These are phyloP conservation scores for Rhizophora apiculata DNA, from an alignment of 345 rosid genomes.

Conservation along the genomic window DNA sequence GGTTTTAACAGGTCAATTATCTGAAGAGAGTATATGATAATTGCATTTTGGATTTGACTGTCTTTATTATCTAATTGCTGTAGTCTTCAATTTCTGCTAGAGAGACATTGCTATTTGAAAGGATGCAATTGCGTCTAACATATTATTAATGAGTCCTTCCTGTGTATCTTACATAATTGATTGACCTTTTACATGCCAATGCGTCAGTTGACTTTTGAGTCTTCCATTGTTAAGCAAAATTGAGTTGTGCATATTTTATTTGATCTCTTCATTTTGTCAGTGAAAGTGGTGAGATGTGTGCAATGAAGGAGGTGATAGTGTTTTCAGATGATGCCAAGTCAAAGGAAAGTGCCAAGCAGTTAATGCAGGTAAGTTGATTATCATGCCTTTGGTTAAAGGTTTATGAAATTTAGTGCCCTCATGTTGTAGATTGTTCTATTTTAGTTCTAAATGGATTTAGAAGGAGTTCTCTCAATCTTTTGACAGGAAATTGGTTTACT, in stretches of 20 bases:
- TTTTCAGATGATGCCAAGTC: slow-evolving; percentile 79
- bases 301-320: slow-evolving; percentile 83
- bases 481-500: slow-evolving; percentile 65
- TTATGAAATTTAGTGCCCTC: not conserved
- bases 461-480: slow-evolving; percentile 5
- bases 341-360: slow-evolving; percentile 68
- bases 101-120: not conserved
- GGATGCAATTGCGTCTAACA: not conserved
- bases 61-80: not conserved
- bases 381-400: too few species aligned
- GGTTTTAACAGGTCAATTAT: slow-evolving; percentile 61
- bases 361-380: slow-evolving; percentile 47
- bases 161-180: not conserved
- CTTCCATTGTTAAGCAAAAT: not conserved
- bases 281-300: slow-evolving; percentile 87
- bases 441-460: not conserved
- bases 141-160: not conserved
- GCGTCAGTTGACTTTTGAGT: not conserved
- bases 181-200: not conserved
- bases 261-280: slow-evolving; percentile 23
- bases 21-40: not conserved
- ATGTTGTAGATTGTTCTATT: slow-evolving; percentile 4
- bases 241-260: not conserved
- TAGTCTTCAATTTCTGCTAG: not conserved
- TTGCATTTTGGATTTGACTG: not conserved